Evolutionary conservation across 148 eudicot genomes (phyloP), one percentile per base, ranked within the genome.

Genomic region (Euryodendron excelsum): DNA sequence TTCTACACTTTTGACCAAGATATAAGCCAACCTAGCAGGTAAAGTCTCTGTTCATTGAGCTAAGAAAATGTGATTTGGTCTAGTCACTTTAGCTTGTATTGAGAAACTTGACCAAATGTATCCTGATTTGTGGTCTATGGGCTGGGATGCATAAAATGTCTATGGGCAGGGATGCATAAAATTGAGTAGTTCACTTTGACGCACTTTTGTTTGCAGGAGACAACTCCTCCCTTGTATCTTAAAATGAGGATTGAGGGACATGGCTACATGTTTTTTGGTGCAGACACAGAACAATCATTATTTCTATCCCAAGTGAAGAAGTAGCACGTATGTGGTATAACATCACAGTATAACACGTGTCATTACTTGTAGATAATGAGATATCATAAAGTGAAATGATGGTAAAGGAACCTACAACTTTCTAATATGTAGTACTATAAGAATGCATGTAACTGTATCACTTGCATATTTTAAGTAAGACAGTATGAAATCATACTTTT

Each of bases 81-180:
- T 15, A 10, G 55, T 25, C 45, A 18, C 17, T 60, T 74, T 27
- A 9, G 15, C 28, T 2, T 25, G 69, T 50, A 21, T 45, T 44
- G 58, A 45, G 78, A 30, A 75, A 75, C 70, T 30, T 75, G 53
- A 75, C 7, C 39, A n/a, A 41, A 27, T 75, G 14, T 41, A 61
- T 52, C 28, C 5, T 60, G 1, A 27, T 21, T 3, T 25, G 15
- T 20, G 18, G 17, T 44, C 34, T 60, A 31, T n/a, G n/a, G n/a
- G n/a, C n/a, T n/a, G n/a, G n/a, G n/a, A n/a, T n/a, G n/a, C n/a
- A n/a, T n/a, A n/a, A n/a, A n/a, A n/a, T n/a, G n/a, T n/a, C n/a
- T n/a, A n/a, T 60, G 27, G 34, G 14, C 10, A 0, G 9, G 66
- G 33, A 23, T 34, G 41, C 17, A 14, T 37, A 31, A 11, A 5